A percentile compares a stretch with the other conserved stretches of the same genome.
These are phyloP conservation scores for Pulveroboletus ravenelii DNA, from an alignment of 768 basidiomycete genomes.

Conservation along the genomic window DNA sequence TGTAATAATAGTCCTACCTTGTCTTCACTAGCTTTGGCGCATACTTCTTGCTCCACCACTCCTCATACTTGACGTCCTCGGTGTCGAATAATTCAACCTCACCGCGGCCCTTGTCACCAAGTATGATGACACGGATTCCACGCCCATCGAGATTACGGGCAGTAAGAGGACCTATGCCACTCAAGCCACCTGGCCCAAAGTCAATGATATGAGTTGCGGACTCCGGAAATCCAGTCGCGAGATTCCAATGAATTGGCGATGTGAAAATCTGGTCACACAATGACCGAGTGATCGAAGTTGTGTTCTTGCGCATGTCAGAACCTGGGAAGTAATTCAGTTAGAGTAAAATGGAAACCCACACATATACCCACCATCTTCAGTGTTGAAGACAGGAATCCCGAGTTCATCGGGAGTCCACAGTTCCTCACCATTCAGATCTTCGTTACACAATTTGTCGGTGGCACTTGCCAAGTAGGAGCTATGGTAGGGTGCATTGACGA, in stretches of 20 bases:
- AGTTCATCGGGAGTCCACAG: slow-evolving; percentile 69
- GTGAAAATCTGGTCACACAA: slow-evolving; percentile 94
- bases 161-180: slow-evolving; percentile 89
- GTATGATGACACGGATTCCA: slow-evolving; percentile 84
- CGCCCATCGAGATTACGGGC: slow-evolving; percentile 89
- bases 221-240: slow-evolving; percentile 85
- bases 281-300: slow-evolving; percentile 76
- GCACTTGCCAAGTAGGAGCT: slow-evolving; percentile 75
- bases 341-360: slow-evolving; percentile 15
- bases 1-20: slow-evolving; percentile 43
- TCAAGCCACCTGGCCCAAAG: slow-evolving; percentile 92
- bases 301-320: slow-evolving; percentile 68
- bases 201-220: slow-evolving; percentile 92
- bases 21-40: slow-evolving; percentile 84
- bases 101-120: slow-evolving; percentile 87
- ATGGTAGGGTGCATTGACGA: slow-evolving; percentile 96
- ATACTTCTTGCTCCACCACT: slow-evolving; percentile 90
- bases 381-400: slow-evolving; percentile 84
- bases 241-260: slow-evolving; percentile 86
- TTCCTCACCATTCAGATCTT: slow-evolving; percentile 75
- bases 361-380: slow-evolving; percentile 73
- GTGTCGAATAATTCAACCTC: slow-evolving; percentile 81
- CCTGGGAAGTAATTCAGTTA: slow-evolving; percentile 43
- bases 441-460: slow-evolving; percentile 68
- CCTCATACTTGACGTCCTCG: slow-evolving; percentile 63